Evolutionary conservation across 768 basidiomycete genomes (phyloP).

Genomic region (Lentinula edodes): DNA sequence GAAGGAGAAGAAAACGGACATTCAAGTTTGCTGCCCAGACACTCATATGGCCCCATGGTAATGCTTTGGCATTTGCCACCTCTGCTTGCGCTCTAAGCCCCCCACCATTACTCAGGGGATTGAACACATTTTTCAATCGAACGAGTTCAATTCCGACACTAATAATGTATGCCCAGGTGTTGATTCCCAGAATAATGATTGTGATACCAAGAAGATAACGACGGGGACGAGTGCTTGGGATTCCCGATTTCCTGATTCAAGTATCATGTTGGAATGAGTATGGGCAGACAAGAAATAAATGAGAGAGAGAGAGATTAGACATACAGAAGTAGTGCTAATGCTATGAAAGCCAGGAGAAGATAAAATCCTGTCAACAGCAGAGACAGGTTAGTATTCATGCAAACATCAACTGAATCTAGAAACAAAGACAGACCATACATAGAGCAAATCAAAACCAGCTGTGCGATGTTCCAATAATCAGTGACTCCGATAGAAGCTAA

Average conservation of each 20-base stretch:
- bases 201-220: neutral
- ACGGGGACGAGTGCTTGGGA: neutral
- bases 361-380: neutral
- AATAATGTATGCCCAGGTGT: neutral
- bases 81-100: neutral
- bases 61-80: neutral
- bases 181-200: neutral
- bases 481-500: neutral
- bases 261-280: neutral
- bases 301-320: neutral
- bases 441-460: neutral
- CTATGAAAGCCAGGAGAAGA: neutral
- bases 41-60: neutral
- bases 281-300: too few species aligned
- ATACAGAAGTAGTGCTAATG: neutral
- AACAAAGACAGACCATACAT: neutral
- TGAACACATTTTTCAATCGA: neutral
- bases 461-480: neutral
- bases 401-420: neutral
- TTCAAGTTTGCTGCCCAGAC: neutral
- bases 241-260: neutral
- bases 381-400: neutral
- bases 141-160: neutral
- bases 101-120: neutral
- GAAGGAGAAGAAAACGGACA: neutral